A percentile compares a stretch with the other conserved stretches of the same genome.
These are phyloP conservation scores for Pyrenophora graminea DNA, from an alignment of 2,329 filamentous ascomycete genomes.

Conservation along the genomic window DNA sequence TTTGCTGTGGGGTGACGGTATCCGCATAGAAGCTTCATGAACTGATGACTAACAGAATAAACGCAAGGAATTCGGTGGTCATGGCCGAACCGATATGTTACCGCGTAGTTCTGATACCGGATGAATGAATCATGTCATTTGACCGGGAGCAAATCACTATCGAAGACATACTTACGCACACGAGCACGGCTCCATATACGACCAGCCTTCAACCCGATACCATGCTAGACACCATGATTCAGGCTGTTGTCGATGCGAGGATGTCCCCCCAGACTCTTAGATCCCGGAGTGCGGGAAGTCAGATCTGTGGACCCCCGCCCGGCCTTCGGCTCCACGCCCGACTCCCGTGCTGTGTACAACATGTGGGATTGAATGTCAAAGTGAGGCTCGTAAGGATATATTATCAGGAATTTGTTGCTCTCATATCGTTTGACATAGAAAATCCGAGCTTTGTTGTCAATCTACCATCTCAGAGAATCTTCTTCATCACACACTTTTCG, in stretches of 20 bases:
- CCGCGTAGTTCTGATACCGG: too few relatives aligned
- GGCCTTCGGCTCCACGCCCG: constrained; percentile 31
- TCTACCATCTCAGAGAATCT: not conserved
- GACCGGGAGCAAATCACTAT: too few relatives aligned
- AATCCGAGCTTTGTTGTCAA: not conserved
- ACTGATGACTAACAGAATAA: too few relatives aligned
- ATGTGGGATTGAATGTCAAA: not conserved
- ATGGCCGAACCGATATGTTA: too few relatives aligned
- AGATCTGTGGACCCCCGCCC: constrained; percentile 15
- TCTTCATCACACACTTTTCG: not conserved
- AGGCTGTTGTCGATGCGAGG: not conserved
- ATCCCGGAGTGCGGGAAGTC: constrained; percentile 19
- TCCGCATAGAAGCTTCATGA: too few relatives aligned
- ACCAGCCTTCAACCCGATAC: not conserved
- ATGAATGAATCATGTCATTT: too few relatives aligned
- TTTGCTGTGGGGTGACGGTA: too few relatives aligned
- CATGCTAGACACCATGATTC: not conserved
- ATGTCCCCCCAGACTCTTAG: constrained; percentile 7
- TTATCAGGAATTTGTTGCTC: not conserved
- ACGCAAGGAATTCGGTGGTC: too few relatives aligned
- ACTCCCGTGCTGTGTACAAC: constrained; percentile 18
- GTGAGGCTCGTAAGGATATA: not conserved
- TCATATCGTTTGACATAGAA: not conserved
- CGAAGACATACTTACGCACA: too few relatives aligned
- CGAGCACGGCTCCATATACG: not conserved